Base-by-base conservation (phyloP, 352 stramenopile genomes). In the Globisporangium lucens region DNA sequence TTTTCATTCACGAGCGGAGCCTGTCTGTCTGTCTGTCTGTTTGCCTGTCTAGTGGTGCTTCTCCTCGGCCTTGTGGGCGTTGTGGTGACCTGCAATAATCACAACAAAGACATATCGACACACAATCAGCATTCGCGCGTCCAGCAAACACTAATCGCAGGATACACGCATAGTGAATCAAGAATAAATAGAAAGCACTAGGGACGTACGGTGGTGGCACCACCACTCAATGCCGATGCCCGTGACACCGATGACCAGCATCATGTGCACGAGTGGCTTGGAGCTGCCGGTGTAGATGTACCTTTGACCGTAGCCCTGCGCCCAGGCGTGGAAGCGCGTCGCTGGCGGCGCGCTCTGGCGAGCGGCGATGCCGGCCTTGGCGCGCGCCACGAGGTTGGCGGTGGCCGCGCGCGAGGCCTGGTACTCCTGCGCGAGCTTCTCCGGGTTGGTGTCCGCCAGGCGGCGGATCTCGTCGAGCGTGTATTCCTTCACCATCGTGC, bases 381-480 rank as follows among this genome's bases (percentile, higher is more conserved):
- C 83, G 66, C 81, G 81, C 70, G 76, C 69, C 53, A 83, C 83
- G 36, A 91, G 79, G 73, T 89, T 85, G 60, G 83, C 80, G 53
- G 83, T 91, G 38, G 81, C 83, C 15, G 68, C 69, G 58, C 83
- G 82, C 65, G 81, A 79, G 57, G 81, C 79, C 72, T 89, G 72
- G 78, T 91, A 91, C 72, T 91, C 79, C 75, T 88, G 72, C 67
- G 68, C 71, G 51, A 91, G 78, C 80, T 91, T 89, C 67, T 80
- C 78, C 51, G 83, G 83, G 75, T 89, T 84, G 17, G 67, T 87
- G 69, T 91, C 83, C 61, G 81, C 81, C 66, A 91, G 75, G 73
- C 81, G 79, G 79, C 83, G 83, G 78, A 91, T 91, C 63, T 91
- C 83, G 74, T 91, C 83, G 63, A 91, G 75, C 75, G 81, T 90